Evolutionary conservation across 768 basidiomycete genomes (phyloP).

Genomic region (Crassisporium funariophilum): DNA sequence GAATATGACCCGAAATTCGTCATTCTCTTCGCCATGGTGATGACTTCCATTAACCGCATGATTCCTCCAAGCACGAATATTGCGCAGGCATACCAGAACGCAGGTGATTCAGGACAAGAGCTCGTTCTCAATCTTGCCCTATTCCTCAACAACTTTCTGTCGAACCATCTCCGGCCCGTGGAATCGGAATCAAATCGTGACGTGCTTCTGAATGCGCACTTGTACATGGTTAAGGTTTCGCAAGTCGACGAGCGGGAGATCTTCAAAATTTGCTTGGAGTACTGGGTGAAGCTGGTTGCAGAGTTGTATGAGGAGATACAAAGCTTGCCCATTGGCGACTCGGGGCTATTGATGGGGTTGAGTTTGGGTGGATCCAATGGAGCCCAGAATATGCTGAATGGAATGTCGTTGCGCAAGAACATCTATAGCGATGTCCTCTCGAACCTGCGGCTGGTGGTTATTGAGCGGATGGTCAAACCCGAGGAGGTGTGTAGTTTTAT

Average conservation of each 20-base stretch:
- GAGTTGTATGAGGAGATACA: conserved; percentile 98
- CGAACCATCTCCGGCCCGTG: conserved; percentile 90
- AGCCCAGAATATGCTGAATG: conserved; percentile 67
- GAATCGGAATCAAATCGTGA: conserved; percentile 91
- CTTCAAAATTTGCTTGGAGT: conserved; percentile 99
- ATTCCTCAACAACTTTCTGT: conserved; percentile 97
- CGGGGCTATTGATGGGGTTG: conserved; percentile 84
- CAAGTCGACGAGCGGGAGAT: conserved; percentile 98
- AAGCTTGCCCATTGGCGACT: conserved; percentile 84
- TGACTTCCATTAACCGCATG: conserved; percentile 97
- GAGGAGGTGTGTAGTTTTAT: conserved; percentile 73
- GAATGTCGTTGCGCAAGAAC: conserved; percentile 86
- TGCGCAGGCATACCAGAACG: conserved; percentile 85
- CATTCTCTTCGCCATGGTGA: conserved; percentile 96
- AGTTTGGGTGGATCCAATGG: conserved; percentile 73
- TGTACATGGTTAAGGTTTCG: conserved; percentile 98
- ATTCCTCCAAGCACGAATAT: conserved; percentile 95
- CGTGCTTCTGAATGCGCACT: conserved; percentile 92
- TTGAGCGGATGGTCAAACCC: conserved; percentile 99
- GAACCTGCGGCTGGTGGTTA: conserved; percentile 92
- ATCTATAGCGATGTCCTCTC: conserved; percentile 95
- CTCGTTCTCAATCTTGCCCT: conserved; percentile 95
- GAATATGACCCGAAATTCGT: conserved; percentile 99
- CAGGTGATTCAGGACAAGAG: conserved; percentile 92
- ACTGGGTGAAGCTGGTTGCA: conserved; percentile 94